A percentile compares a stretch with the other conserved stretches of the same genome.
These are phyloP conservation scores for Kwoniella sp. DNA, from an alignment of 768 basidiomycete species.

Conservation along the genomic window DNA sequence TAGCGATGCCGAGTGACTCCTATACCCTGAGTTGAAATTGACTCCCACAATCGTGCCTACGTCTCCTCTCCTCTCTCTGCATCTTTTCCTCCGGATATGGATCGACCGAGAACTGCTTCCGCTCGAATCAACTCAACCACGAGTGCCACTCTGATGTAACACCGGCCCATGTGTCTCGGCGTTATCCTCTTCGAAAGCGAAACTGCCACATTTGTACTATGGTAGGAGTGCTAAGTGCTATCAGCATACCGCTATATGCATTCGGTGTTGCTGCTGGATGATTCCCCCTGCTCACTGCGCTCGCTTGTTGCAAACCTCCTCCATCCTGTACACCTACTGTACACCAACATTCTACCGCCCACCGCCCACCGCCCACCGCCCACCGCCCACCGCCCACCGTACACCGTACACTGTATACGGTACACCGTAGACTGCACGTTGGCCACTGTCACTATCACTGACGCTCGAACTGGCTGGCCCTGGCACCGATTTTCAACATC, in stretches of 20 bases:
- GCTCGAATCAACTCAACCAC: too few species aligned
- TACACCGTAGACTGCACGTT: too few species aligned
- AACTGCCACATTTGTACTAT: slow-evolving; percentile 6
- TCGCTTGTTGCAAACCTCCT: too few species aligned
- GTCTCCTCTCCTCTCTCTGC: not conserved
- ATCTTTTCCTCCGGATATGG: too few species aligned
- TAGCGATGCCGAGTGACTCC: not conserved
- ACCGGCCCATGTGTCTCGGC: not conserved
- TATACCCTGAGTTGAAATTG: not conserved
- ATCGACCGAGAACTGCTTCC: too few species aligned
- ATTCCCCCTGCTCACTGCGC: too few species aligned
- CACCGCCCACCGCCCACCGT: not conserved
- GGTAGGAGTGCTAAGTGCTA: not conserved
- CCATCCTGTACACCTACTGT: too few species aligned
- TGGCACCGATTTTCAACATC: not conserved
- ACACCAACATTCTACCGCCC: too few species aligned
- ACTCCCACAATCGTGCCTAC: not conserved
- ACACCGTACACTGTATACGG: too few species aligned
- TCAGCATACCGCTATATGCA: too few species aligned
- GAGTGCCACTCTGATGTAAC: not conserved
- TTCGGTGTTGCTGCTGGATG: too few species aligned
- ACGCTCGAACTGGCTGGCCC: not conserved
- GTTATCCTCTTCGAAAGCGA: slow-evolving; percentile 1
- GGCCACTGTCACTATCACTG: not conserved
- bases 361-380: not conserved